Evolutionary conservation across 345 rosid species (phyloP).

Genomic region (Corchorus capsularis): DNA sequence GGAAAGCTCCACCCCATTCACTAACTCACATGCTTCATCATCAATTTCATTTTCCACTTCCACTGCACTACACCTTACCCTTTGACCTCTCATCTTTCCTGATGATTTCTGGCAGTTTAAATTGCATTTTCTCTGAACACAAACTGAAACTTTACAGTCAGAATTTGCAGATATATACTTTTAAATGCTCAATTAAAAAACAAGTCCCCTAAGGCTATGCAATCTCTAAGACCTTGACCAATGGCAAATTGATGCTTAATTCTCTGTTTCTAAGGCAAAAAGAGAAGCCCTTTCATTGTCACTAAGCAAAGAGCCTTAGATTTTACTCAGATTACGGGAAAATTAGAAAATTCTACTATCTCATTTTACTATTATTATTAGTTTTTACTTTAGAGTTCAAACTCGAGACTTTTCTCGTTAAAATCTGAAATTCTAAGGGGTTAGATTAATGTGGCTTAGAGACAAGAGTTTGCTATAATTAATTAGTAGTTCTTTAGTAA

Average conservation of each 20-base stretch:
- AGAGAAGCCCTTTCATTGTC: no score
- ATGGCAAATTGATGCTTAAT: no score
- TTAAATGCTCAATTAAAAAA: conserved; percentile 30
- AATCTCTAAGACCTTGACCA: no score
- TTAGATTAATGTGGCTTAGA: background rate
- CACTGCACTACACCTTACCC: conserved; percentile 35
- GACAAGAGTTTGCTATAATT: background rate
- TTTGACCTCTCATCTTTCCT: conserved; percentile 2
- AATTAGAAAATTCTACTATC: no score
- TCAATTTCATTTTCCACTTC: conserved; percentile 42
- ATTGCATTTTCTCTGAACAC: conserved; percentile 47
- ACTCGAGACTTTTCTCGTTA: no score
- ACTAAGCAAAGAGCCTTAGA: no score
- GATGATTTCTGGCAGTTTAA: conserved; percentile 24
- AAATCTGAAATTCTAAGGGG: no score
- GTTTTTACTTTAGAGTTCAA: no score
- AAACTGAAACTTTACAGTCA: conserved; percentile 55
- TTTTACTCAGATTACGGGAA: no score
- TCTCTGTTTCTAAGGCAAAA: no score
- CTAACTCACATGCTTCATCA: conserved; percentile 81
- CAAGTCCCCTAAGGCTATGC: conserved; percentile 6
- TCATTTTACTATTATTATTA: no score
- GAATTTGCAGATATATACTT: conserved; percentile 28
- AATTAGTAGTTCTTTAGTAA: background rate
- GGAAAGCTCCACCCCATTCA: conserved; percentile 64